Evolutionary conservation across 345 rosid species (phyloP), one percentile per base, ranked within the genome.

Genomic region (Eucalyptus sp.): DNA sequence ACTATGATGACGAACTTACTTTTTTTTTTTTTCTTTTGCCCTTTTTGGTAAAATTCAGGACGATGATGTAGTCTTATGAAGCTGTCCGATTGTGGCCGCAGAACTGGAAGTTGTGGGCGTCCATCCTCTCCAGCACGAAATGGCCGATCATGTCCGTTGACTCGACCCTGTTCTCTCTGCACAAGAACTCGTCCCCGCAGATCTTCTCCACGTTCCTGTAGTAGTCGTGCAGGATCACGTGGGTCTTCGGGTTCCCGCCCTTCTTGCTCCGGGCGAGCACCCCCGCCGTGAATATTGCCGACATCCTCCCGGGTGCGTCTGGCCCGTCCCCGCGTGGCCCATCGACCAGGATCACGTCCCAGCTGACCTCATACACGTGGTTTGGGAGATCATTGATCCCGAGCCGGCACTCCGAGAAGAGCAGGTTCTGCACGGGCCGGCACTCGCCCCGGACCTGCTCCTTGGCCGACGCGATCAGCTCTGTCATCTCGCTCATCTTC

Each of bases 321-420:
- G 93, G 92, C 27, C 97, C 95, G 76, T 97, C 94, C 4, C 99
- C 99, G 9, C 99, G 92, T 5, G 99, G 99, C 5, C 99, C 99
- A n/a, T 96, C 99, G 13, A 98, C 94, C 68, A 98, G 88, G 24
- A 98, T 98, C 88, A 98, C 97, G 89, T 98, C 99, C 99, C 99
- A 98, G 20, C 95, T 98, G 20, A 98, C 96, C 89, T 97, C 99
- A 16, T 98, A 98, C 6, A 98, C 98, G 54, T 95, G 98, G 90
- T 98, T 98, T 1, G 99, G 99, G 91, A 98, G 90, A 89, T 98
- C 99, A 33, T 98, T 98, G 66, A 98, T 90, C 25, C 98, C 98
- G 1, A 98, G 92, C 89, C 92, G 94, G 87, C 99, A 98, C 44
- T 98, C 99, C 0, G 99, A 98, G 92, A 98, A 98, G 33, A 98